phyloP scores from a whole-genome alignment of 495 filamentous ascomycete genomes.

The Daldinia loculata region DNA sequence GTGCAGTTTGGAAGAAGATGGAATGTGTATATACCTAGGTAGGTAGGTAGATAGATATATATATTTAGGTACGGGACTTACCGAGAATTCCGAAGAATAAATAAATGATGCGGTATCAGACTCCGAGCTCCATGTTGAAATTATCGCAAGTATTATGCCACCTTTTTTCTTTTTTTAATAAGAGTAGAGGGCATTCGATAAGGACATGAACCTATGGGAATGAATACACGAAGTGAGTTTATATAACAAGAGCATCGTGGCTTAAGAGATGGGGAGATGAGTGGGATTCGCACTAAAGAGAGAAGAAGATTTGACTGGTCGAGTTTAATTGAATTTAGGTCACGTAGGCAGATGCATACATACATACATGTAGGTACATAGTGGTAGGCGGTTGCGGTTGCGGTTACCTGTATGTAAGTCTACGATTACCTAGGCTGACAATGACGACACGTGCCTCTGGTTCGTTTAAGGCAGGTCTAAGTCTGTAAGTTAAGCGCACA shows the following conservation, averaged over 20 bases:
- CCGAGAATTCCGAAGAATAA: not conserved
- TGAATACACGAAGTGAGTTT: conserved; percentile 21
- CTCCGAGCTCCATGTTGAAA: conserved; percentile 17
- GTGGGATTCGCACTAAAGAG: not conserved
- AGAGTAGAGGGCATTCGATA: not conserved
- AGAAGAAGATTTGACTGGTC: not conserved
- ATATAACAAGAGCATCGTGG: not conserved
- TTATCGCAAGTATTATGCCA: conserved; percentile 9
- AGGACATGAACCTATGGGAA: not conserved
- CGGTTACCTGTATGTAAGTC: not conserved
- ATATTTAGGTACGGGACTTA: too few relatives aligned
- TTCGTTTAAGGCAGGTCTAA: not conserved
- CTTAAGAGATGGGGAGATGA: too few relatives aligned
- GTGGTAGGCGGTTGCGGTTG: too few relatives aligned
- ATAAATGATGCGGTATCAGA: conserved; percentile 12
- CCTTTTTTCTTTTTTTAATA: not conserved
- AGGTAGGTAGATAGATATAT: too few relatives aligned
- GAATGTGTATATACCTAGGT: not conserved
- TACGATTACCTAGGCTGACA: not conserved
- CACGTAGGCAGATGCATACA: too few relatives aligned
- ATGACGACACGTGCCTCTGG: conserved; percentile 22
- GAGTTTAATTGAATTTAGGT: too few relatives aligned
- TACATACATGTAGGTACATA: too few relatives aligned
- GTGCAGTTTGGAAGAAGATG: not conserved
- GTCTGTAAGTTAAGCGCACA: too few relatives aligned